Evolutionary conservation across 1,284 basidiomycete species (phyloP), one percentile per base, ranked within the genome.

Genomic region (Papiliotrema fonsecae): DNA sequence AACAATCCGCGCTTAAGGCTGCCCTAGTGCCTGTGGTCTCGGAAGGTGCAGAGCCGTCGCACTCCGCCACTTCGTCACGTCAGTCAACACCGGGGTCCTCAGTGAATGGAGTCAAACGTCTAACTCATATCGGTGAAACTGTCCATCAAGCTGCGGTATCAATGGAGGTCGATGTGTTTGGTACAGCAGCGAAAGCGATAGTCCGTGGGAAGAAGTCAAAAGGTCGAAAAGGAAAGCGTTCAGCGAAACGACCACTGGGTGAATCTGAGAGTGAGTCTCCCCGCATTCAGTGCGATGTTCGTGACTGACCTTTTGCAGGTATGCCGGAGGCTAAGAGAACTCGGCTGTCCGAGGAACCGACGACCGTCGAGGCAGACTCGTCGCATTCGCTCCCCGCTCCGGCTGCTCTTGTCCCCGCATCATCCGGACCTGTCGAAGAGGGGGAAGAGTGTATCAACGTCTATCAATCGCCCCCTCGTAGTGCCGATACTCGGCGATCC

Each of bases 101-200:
- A n/a, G n/a, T n/a, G n/a, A n/a, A n/a, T n/a, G n/a, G n/a, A n/a
- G n/a, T n/a, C n/a, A n/a, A n/a, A n/a, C n/a, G n/a, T n/a, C n/a
- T n/a, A n/a, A n/a, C n/a, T 26, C 24, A 7, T 14, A 6, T 22
- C 26, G 14, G 34, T n/a, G n/a, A n/a, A n/a, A n/a, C n/a, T n/a
- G 35, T 19, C 18, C 35, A 19, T 36, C 35, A n/a, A 36, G 6
- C 7, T n/a, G 6, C 16, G 6, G 9, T 18, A 7, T 18, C 6
- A 41, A 4, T 41, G 24, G 6, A 26, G 45, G 24, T n/a, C n/a
- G 65, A 67, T 39, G 65, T 67, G 11, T 67, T 67, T 43, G 65
- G 65, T 5, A 62, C 63, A 4, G 57, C 60, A 11, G n/a, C 27
- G 21, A 1, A 18, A 26, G 27, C 9, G 24, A 2, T 40, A 48